A percentile compares a stretch with the other conserved stretches of the same genome.
Evolutionary conservation across 139 green algal genomes (phyloP).

Genomic region (Chlorella sorokiniana): DNA sequence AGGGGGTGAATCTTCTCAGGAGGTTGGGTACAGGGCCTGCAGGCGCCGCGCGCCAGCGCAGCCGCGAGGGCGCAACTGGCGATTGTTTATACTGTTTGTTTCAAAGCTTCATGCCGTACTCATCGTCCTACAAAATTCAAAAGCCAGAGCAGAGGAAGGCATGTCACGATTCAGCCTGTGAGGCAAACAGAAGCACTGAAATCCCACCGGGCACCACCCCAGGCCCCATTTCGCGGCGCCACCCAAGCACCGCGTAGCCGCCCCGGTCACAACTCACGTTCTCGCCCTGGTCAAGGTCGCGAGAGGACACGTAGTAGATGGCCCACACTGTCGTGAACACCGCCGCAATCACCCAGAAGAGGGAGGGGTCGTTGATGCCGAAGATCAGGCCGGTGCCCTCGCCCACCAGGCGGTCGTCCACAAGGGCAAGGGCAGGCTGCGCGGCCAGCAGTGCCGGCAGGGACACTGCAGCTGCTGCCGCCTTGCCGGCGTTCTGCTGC

Average conservation of each 20-base stretch:
- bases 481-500: conserved; percentile 42
- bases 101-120: too few relatives aligned
- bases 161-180: too few relatives aligned
- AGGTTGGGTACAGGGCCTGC: too few relatives aligned
- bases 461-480: conserved; percentile 42
- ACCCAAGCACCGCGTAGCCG: background rate
- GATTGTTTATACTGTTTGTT: too few relatives aligned
- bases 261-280: conserved; percentile 20
- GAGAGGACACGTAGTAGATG: conserved; percentile 43
- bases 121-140: too few relatives aligned
- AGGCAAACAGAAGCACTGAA: background rate
- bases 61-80: too few relatives aligned
- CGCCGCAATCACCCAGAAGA: conserved; percentile 51
- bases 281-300: conserved; percentile 45
- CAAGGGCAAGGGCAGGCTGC: conserved; percentile 53
- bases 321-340: conserved; percentile 52
- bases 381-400: conserved; percentile 61
- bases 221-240: background rate
- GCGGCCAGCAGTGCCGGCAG: conserved; percentile 51
- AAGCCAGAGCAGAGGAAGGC: too few relatives aligned
- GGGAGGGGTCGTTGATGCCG: conserved; percentile 59
- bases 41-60: too few relatives aligned
- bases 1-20: too few relatives aligned
- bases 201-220: background rate
- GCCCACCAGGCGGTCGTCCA: conserved; percentile 57